Evolutionary conservation across 345 rosid genomes (phyloP).

Genomic region (Pistacia integerrima): DNA sequence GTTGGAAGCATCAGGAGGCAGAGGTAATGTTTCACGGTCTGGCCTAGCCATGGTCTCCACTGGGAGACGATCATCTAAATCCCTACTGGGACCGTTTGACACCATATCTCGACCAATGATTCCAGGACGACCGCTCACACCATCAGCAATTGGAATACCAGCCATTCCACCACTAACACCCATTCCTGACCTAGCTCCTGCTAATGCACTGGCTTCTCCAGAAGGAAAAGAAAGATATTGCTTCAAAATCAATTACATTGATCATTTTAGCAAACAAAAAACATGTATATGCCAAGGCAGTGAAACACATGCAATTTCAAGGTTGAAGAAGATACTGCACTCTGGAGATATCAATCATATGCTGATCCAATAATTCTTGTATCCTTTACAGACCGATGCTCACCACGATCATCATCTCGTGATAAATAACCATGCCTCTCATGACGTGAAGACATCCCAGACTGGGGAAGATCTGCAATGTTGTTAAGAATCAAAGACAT

Average conservation of each 20-base stretch:
- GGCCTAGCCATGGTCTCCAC: conserved; percentile 45
- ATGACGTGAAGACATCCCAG: conserved; percentile 46
- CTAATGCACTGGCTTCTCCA: conserved; percentile 54
- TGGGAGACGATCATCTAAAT: conserved; percentile 35
- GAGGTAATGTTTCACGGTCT: conserved; percentile 43
- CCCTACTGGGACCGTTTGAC: conserved; percentile 48
- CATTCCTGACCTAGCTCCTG: conserved; percentile 47
- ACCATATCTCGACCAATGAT: conserved; percentile 43
- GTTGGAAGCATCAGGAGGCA: conserved; percentile 78
- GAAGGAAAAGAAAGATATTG: conserved; percentile 58
- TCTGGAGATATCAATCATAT: conserved; percentile 76
- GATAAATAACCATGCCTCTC: conserved; percentile 54
- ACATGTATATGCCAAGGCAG: neutral
- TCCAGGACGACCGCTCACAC: conserved; percentile 45
- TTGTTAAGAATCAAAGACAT: neutral
- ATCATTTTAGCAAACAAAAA: conserved; percentile 25
- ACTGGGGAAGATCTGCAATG: conserved; percentile 41
- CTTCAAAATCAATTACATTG: conserved; percentile 45
- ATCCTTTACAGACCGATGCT: conserved; percentile 55
- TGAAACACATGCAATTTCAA: neutral
- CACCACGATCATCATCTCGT: conserved; percentile 61
- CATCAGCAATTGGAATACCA: conserved; percentile 45
- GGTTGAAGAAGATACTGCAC: conserved; percentile 37
- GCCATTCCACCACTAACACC: conserved; percentile 37
- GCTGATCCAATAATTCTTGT: conserved; percentile 76